Percentiles rank a stretch among this genome's conserved stretches.
Evolutionary conservation across 129 eudicot species (phyloP).

Genomic region (Deinandra increscens): DNA sequence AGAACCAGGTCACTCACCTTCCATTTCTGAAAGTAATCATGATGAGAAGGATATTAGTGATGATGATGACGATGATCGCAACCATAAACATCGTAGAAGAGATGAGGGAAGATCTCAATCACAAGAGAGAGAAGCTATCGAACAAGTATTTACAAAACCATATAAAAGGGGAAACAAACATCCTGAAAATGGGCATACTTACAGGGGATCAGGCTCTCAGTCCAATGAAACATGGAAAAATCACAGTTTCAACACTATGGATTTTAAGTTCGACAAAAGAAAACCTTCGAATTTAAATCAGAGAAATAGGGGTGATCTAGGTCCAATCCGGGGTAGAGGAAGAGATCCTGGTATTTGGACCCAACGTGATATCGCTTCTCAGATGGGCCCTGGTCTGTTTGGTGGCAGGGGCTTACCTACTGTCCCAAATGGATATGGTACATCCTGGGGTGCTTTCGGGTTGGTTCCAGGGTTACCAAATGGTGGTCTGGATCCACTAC

Average conservation of each 20-base stretch:
- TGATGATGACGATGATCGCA: constrained; percentile 97
- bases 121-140: constrained; percentile 58
- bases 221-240: constrained; percentile 51
- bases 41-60: constrained; percentile 91
- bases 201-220: constrained; percentile 55
- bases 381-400: constrained; percentile 61
- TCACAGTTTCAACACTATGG: constrained; percentile 31
- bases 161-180: constrained; percentile 62
- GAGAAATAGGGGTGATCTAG: constrained; percentile 53
- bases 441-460: constrained; percentile 80
- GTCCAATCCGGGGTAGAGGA: constrained; percentile 56
- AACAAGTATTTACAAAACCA: constrained; percentile 60
- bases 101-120: constrained; percentile 69
- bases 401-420: constrained; percentile 67
- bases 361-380: constrained; percentile 63
- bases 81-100: constrained; percentile 95
- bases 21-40: constrained; percentile 56
- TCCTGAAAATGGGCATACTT: constrained; percentile 59
- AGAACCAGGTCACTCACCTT: constrained; percentile 55
- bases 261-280: constrained; percentile 60
- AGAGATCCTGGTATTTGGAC: constrained; percentile 63
- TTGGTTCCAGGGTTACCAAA: constrained; percentile 75
- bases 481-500: constrained; percentile 70
- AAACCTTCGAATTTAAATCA: constrained; percentile 56
- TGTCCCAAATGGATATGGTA: constrained; percentile 66